Evolutionary conservation across 306 rosid genomes (phyloP).

Genomic region (Luffa acutangula): DNA sequence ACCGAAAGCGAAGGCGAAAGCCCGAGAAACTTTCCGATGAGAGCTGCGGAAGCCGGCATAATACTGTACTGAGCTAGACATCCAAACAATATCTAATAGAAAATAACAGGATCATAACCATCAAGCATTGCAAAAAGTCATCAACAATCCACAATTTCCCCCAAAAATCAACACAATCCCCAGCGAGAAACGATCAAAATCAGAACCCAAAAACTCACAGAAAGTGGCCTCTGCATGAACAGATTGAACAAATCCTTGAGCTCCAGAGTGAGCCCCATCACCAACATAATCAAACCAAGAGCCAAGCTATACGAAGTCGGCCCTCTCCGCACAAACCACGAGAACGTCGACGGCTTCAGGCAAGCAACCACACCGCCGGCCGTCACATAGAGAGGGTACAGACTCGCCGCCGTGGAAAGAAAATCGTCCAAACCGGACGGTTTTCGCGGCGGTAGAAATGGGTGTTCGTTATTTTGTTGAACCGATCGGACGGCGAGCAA

Average conservation of each 20-base stretch:
- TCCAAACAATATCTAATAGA: slow-evolving; percentile 26
- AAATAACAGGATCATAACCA: background rate
- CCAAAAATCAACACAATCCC: too few relatives aligned
- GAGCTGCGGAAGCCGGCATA: slow-evolving; percentile 21
- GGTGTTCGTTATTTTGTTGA: background rate
- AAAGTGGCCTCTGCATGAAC: slow-evolving; percentile 18
- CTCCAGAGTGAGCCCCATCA: slow-evolving; percentile 34
- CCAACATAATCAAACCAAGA: slow-evolving; percentile 34
- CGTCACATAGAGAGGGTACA: slow-evolving; percentile 27
- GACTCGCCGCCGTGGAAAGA: slow-evolving; percentile 24
- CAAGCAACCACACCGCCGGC: slow-evolving; percentile 27
- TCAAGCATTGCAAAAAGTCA: too few relatives aligned
- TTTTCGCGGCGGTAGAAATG: background rate
- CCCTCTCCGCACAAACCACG: slow-evolving; percentile 24
- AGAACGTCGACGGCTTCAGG: slow-evolving; percentile 25
- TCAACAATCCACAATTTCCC: too few relatives aligned
- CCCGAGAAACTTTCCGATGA: slow-evolving; percentile 19
- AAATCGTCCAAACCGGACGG: slow-evolving; percentile 16
- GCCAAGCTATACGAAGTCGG: slow-evolving; percentile 24
- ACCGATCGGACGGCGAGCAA: slow-evolving; percentile 11
- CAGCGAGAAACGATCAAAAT: too few relatives aligned
- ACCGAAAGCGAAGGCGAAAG: slow-evolving; percentile 29
- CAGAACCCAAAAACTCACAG: slow-evolving; percentile 10
- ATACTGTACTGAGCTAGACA: slow-evolving; percentile 30
- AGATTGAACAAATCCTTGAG: slow-evolving; percentile 21